Percentiles rank a stretch among this genome's conserved stretches.
phyloP scores from a whole-genome alignment of 805 yeast genomes.

The Zygotorulaspora sp. region DNA sequence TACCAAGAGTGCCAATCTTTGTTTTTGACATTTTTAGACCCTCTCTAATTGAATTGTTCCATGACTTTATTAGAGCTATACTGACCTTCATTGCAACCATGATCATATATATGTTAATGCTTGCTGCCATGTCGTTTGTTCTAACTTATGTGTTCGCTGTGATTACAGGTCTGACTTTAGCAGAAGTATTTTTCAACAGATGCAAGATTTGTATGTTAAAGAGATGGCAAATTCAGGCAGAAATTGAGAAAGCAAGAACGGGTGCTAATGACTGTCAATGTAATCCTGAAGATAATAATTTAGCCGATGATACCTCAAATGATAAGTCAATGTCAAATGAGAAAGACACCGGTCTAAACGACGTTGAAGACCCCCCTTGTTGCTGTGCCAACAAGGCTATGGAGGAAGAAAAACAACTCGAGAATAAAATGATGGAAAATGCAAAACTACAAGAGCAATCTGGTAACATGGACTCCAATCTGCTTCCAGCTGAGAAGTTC shows the following conservation, averaged over 20 bases:
- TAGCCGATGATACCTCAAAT: constrained; percentile 7
- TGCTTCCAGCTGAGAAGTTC: constrained; percentile 30
- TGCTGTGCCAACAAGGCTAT: constrained; percentile 13
- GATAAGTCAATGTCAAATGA: constrained; percentile 5
- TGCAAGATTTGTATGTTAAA: constrained; percentile 31
- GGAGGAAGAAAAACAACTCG: constrained; percentile 23
- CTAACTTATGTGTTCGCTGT: constrained; percentile 69
- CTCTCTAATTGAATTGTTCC: constrained; percentile 25
- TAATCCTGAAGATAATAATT: constrained; percentile 16
- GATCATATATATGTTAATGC: constrained; percentile 69
- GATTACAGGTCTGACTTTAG: constrained; percentile 62
- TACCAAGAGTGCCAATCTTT: constrained; percentile 32
- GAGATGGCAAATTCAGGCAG: constrained; percentile 33
- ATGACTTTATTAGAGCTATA: constrained; percentile 51
- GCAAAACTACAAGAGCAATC: constrained; percentile 29
- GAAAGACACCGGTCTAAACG: constrained; percentile 1
- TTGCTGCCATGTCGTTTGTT: constrained; percentile 71
- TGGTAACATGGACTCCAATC: constrained; percentile 31
- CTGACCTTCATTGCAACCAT: constrained; percentile 59
- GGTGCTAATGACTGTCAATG: constrained; percentile 29
- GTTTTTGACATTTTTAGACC: constrained; percentile 30
- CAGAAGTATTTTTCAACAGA: constrained; percentile 66
- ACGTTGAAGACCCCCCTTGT: constrained; percentile 11
- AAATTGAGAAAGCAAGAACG: constrained; percentile 24
- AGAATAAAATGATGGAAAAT: constrained; percentile 24